Conservation (phyloP, 1,284 basidiomycete species). For the Fomitopsis pinicola region DNA sequence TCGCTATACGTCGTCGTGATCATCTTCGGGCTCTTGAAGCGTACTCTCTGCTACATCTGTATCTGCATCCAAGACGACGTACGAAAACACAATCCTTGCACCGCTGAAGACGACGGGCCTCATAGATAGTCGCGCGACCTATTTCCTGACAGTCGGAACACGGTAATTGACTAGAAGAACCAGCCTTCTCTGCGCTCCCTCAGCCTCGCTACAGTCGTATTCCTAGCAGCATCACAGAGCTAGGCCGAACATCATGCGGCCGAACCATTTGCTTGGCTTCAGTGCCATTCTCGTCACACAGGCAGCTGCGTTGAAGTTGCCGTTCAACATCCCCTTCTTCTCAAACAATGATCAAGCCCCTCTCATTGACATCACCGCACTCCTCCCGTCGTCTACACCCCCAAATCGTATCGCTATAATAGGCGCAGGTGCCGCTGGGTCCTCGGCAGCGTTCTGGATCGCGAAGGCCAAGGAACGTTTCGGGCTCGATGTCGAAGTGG, state of each 20-base stretch:
- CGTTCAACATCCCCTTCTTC: constrained; percentile 19
- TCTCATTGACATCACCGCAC: not conserved
- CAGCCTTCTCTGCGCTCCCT: no score
- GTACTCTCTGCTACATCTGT: no score
- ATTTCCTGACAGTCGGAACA: no score
- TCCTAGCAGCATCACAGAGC: no score
- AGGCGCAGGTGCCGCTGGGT: constrained; percentile 85
- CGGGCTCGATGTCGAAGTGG: constrained; percentile 67
- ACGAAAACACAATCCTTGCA: no score
- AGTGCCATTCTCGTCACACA: not conserved
- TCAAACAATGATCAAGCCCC: constrained; percentile 9
- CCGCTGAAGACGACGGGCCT: no score
- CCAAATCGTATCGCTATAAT: constrained; percentile 64
- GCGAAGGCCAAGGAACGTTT: constrained; percentile 67
- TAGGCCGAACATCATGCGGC: not conserved
- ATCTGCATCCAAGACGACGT: no score
- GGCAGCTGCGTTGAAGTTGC: constrained; percentile 7
- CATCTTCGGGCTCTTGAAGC: no score
- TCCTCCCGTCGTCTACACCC: constrained; percentile 4
- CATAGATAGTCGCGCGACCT: no score
- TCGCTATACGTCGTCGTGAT: no score
- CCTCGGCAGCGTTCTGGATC: constrained; percentile 86
- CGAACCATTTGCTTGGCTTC: not conserved
- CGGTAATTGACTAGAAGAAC: no score
- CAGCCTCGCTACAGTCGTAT: no score